A percentile compares a stretch with the other conserved stretches of the same genome.
Conservation (phyloP, 495 filamentous ascomycete genomes). For the Podospora bellae-mahoneyi region DNA sequence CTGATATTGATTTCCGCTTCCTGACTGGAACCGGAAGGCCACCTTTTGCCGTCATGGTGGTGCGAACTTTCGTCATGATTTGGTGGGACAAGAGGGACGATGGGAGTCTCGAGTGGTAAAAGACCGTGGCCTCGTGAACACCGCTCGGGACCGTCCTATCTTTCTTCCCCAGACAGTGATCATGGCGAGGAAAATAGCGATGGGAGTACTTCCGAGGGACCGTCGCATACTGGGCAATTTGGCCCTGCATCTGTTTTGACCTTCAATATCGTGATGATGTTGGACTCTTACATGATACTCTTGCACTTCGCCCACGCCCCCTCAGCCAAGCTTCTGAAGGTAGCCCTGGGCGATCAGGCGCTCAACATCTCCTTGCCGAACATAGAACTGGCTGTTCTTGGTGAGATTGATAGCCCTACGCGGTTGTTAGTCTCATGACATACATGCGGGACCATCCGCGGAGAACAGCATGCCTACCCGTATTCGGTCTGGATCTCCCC, state of each 20-base stretch:
- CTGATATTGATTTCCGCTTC: conserved; percentile 13
- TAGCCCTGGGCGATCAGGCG: conserved; percentile 95
- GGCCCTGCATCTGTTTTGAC: background rate
- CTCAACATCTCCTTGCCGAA: conserved; percentile 95
- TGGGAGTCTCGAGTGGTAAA: background rate
- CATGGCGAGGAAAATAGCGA: background rate
- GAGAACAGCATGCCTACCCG: conserved; percentile 59
- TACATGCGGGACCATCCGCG: conserved; percentile 3
- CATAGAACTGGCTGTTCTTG: conserved; percentile 97
- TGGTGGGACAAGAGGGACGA: background rate
- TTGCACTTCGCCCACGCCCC: conserved; percentile 63
- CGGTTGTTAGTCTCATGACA: conserved; percentile 19
- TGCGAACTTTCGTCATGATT: conserved; percentile 27
- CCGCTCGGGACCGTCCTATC: background rate
- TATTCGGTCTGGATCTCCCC: conserved; percentile 99
- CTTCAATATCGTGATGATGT: conserved; percentile 1
- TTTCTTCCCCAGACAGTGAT: background rate
- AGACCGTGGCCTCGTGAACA: background rate
- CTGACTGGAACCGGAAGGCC: conserved; percentile 10
- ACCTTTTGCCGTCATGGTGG: conserved; percentile 34
- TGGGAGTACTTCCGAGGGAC: background rate
- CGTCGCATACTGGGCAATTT: background rate
- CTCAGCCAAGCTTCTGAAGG: conserved; percentile 83
- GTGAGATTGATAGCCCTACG: conserved; percentile 87
- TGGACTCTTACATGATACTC: background rate